Conservation (phyloP, 768 basidiomycete genomes). For the Kwoniella sp. region DNA sequence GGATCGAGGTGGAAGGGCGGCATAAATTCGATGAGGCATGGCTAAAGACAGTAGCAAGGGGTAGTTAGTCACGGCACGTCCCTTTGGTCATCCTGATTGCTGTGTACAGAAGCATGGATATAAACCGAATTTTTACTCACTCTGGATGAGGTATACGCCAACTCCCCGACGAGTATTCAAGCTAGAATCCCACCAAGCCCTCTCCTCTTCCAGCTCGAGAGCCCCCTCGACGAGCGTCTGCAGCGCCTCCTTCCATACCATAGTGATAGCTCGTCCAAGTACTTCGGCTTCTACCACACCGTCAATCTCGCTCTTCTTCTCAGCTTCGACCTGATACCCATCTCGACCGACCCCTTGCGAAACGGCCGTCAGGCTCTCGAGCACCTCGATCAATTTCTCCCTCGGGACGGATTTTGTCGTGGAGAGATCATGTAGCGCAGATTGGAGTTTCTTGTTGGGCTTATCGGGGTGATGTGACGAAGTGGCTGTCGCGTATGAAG, state of each 20-base stretch:
- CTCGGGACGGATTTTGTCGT: slow-evolving; percentile 33
- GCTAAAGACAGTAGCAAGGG: slow-evolving; percentile 27
- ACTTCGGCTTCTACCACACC: slow-evolving; percentile 45
- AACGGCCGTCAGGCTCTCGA: slow-evolving; percentile 24
- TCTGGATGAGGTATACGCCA: slow-evolving; percentile 73
- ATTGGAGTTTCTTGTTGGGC: slow-evolving; percentile 30
- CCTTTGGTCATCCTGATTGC: background rate
- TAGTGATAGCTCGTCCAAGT: slow-evolving; percentile 48
- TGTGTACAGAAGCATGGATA: no score
- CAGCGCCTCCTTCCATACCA: slow-evolving; percentile 61
- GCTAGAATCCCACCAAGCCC: slow-evolving; percentile 80
- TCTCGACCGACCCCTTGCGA: background rate
- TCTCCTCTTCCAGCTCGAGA: slow-evolving; percentile 69
- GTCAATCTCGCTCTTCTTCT: slow-evolving; percentile 32
- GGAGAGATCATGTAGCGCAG: slow-evolving; percentile 43
- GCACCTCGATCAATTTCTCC: slow-evolving; percentile 37
- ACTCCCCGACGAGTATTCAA: slow-evolving; percentile 66
- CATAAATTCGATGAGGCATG: slow-evolving; percentile 43
- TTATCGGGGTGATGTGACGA: slow-evolving; percentile 6
- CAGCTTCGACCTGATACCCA: slow-evolving; percentile 4
- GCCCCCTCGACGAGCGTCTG: slow-evolving; percentile 70
- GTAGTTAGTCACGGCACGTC: slow-evolving; percentile 2
- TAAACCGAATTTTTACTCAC: slow-evolving; percentile 60
- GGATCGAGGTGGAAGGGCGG: slow-evolving; percentile 38
- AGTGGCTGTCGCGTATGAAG: slow-evolving; percentile 10